Evolutionary conservation across 192 early-diverging fungal species (phyloP).

Genomic region (Allomyces macrogynus): DNA sequence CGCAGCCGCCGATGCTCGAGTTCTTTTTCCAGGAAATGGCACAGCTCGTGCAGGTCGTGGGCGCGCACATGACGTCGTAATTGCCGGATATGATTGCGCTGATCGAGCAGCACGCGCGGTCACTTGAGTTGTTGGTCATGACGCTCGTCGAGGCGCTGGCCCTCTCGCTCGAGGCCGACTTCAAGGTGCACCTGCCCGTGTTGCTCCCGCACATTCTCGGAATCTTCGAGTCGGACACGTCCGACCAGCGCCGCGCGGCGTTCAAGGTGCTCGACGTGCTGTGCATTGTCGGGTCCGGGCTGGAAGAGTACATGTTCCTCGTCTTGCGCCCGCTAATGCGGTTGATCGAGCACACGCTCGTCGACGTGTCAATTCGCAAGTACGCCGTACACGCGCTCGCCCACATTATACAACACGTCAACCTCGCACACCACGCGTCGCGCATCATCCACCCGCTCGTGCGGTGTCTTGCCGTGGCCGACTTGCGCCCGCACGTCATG

Average conservation of each 20-base stretch:
- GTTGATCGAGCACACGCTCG: constrained; percentile 52
- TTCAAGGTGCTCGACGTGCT: constrained; percentile 57
- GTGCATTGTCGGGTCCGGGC: constrained; percentile 57
- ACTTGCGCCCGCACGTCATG: constrained; percentile 45
- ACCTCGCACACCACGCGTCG: constrained; percentile 65
- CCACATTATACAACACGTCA: constrained; percentile 51
- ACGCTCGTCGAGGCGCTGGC: constrained; percentile 71
- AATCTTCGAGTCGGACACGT: constrained; percentile 59
- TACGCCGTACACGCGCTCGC: constrained; percentile 50
- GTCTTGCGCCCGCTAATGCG: constrained; percentile 66
- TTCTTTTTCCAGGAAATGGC: constrained; percentile 82
- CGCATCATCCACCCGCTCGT: constrained; percentile 70
- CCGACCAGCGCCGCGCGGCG: constrained; percentile 40
- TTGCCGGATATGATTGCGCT: constrained; percentile 59
- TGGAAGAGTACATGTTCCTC: constrained; percentile 82
- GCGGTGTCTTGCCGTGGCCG: constrained; percentile 39
- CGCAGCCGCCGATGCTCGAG: constrained; percentile 55
- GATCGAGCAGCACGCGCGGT: constrained; percentile 55
- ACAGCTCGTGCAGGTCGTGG: constrained; percentile 58
- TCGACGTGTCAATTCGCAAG: constrained; percentile 34
- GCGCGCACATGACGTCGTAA: constrained; percentile 75
- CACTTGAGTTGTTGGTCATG: constrained; percentile 65
- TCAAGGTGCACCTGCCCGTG: constrained; percentile 60
- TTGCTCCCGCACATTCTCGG: constrained; percentile 66
- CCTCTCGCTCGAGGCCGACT: constrained; percentile 64